Evolutionary conservation across 176 grass and related monocot genomes (phyloP).

Genomic region (Hsuehochloa calcarea): DNA sequence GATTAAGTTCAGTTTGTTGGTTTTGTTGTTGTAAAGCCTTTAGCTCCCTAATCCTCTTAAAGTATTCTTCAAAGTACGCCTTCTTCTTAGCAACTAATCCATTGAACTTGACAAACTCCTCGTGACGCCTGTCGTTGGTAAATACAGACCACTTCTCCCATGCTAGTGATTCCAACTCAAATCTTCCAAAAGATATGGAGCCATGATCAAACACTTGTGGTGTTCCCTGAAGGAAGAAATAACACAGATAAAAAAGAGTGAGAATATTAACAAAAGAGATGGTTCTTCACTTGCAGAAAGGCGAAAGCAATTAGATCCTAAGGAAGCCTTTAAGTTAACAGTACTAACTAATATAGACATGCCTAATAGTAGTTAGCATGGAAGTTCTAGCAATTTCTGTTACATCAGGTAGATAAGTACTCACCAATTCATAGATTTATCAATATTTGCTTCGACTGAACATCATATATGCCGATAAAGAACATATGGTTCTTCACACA

Average conservation of each 20-base stretch:
- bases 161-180: conserved; percentile 80
- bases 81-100: conserved; percentile 95
- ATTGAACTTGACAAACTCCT: conserved; percentile 93
- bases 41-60: conserved; percentile 80
- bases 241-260: neutral
- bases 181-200: conserved; percentile 98
- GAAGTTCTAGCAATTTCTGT: conserved; percentile 14
- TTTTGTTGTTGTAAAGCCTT: conserved; percentile 85
- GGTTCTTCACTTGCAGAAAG: neutral
- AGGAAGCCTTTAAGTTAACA: neutral
- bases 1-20: conserved; percentile 78
- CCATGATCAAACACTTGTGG: conserved; percentile 85
- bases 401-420: neutral
- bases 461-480: neutral
- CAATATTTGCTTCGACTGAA: neutral
- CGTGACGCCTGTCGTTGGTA: conserved; percentile 80
- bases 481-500: neutral
- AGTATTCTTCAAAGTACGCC: conserved; percentile 97
- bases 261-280: conserved; percentile 17
- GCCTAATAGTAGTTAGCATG: neutral
- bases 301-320: neutral
- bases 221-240: conserved; percentile 51
- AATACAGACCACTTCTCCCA: conserved; percentile 99
- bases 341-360: conserved; percentile 4
- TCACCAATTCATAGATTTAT: neutral